Evolutionary conservation across 2,329 filamentous ascomycete genomes (phyloP), one percentile per base, ranked within the genome.

Genomic region (Cercospora zeae-maydis): DNA sequence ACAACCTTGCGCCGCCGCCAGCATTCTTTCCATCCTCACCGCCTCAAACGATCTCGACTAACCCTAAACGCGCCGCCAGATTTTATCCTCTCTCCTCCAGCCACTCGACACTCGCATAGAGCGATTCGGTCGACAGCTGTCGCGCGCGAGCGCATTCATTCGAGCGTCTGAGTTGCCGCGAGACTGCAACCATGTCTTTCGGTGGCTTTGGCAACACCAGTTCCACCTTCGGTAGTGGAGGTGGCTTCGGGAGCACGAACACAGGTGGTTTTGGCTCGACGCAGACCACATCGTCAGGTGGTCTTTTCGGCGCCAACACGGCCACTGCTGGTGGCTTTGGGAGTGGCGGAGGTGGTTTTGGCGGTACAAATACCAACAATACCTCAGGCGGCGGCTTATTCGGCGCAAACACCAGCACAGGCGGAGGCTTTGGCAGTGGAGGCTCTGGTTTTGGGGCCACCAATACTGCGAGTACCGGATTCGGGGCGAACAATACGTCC

Each of bases 401-500:
- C 55, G 73, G 69, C 37, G 62, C 65, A 54, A 63, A 66, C 51
- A 68, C 64, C 16, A 69, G 66, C 52, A 68, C 69, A n/a, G 62
- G 62, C 49, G 66, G 67, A 24, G 67, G 65, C 27, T 69, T 68
- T 59, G 70, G 72, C 34, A 55, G 59, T 34, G 58, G 60, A 52
- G 67, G 66, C 11, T 71, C 72, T 42, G 68, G 69, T 54, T 72
- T 72, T 47, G 70, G 70, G 21, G 58, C 57, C 30, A 42, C 52
- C 13, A 63, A 59, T 34, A 66, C 70, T 36, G 66, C 72, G 33
- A 73, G 72, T 31, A 71, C 75, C 24, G 70, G 74, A n/a, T 77
- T 78, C 39, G 78, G 80, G 60, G 58, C 53, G 21, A 77, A 77
- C 5, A 67, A 72, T 67, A 71, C 73, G 67, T 63, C 64, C n/a